Percentiles rank a stretch among this genome's conserved stretches.
These are phyloP conservation scores for Pseudogymnoascus sp. DNA, from an alignment of 2,329 filamentous ascomycete species.

Conservation along the genomic window DNA sequence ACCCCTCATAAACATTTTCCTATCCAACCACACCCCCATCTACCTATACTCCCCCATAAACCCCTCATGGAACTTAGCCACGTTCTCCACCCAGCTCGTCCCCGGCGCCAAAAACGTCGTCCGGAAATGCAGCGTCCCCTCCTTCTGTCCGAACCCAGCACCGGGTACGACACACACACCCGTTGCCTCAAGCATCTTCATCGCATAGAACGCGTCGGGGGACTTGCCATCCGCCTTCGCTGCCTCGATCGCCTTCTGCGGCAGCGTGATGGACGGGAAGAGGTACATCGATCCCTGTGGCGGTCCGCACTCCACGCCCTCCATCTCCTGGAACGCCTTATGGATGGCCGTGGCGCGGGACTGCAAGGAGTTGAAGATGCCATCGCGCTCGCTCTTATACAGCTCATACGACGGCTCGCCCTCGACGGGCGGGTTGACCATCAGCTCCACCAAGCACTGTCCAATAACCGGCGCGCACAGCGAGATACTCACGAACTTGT, in stretches of 20 bases:
- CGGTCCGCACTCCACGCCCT: slow-evolving; percentile 82
- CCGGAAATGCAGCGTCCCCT: slow-evolving; percentile 84
- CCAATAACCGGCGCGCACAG: slow-evolving; percentile 92
- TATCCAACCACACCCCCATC: not conserved
- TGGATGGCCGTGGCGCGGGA: slow-evolving; percentile 78
- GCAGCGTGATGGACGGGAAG: slow-evolving; percentile 85
- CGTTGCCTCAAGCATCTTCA: slow-evolving; percentile 83
- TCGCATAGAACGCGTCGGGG: slow-evolving; percentile 90
- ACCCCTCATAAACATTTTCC: not conserved
- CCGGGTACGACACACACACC: slow-evolving; percentile 92
- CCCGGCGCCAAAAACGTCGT: slow-evolving; percentile 96
- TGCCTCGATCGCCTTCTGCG: slow-evolving; percentile 66
- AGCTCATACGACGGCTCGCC: slow-evolving; percentile 79
- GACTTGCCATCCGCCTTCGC: slow-evolving; percentile 66
- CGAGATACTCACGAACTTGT: slow-evolving; percentile 97
- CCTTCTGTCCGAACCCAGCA: slow-evolving; percentile 87
- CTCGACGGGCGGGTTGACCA: slow-evolving; percentile 86
- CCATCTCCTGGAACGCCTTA: slow-evolving; percentile 87
- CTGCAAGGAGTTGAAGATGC: slow-evolving; percentile 70
- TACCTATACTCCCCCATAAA: slow-evolving; percentile 75
- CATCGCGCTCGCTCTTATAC: slow-evolving; percentile 78
- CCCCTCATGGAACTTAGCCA: slow-evolving; percentile 81
- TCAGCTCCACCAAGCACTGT: slow-evolving; percentile 92
- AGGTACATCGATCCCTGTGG: slow-evolving; percentile 97
- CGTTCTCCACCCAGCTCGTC: slow-evolving; percentile 84